phyloP scores from a whole-genome alignment of 1,284 basidiomycete genomes.

The Sporisorium reilianum region DNA sequence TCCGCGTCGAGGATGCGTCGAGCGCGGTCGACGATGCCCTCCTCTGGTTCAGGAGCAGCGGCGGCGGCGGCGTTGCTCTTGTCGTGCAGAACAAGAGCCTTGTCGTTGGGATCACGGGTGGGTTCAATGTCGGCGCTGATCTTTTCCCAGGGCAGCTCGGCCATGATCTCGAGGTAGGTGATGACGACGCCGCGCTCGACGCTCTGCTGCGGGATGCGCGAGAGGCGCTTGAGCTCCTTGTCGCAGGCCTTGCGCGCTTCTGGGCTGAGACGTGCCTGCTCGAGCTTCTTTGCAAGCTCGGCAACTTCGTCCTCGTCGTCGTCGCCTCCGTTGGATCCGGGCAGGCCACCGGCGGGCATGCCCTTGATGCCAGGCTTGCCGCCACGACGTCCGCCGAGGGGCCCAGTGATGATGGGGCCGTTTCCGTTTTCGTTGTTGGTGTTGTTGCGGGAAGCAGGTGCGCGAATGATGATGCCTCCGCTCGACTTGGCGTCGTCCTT shows the following conservation, averaged over 20 bases:
- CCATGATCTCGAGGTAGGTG: slow-evolving; percentile 69
- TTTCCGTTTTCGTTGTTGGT: slow-evolving; percentile 40
- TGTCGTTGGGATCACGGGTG: slow-evolving; percentile 23
- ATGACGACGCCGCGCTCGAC: slow-evolving; percentile 68
- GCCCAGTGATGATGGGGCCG: slow-evolving; percentile 44
- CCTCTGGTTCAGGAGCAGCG: slow-evolving; percentile 13
- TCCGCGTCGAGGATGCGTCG: slow-evolving; percentile 70
- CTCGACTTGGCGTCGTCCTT: slow-evolving; percentile 41
- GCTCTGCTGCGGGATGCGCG: slow-evolving; percentile 65
- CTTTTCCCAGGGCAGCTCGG: slow-evolving; percentile 69
- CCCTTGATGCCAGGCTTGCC: slow-evolving; percentile 33
- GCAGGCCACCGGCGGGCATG: slow-evolving; percentile 27
- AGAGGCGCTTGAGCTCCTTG: slow-evolving; percentile 66
- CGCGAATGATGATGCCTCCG: slow-evolving; percentile 58
- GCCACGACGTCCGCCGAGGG: slow-evolving; percentile 40
- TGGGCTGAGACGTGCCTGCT: slow-evolving; percentile 53
- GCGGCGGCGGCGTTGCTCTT: slow-evolving; percentile 12
- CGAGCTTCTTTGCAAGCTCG: slow-evolving; percentile 60
- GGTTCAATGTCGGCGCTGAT: slow-evolving; percentile 55
- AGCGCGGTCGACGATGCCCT: slow-evolving; percentile 64
- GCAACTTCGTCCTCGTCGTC: slow-evolving; percentile 66
- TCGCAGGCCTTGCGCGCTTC: slow-evolving; percentile 67
- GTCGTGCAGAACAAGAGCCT: slow-evolving; percentile 39
- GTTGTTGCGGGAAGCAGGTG: slow-evolving; percentile 47
- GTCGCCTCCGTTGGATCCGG: slow-evolving; percentile 38